Evolutionary conservation across 768 basidiomycete genomes (phyloP).

Genomic region (Pisolithus orientalis): DNA sequence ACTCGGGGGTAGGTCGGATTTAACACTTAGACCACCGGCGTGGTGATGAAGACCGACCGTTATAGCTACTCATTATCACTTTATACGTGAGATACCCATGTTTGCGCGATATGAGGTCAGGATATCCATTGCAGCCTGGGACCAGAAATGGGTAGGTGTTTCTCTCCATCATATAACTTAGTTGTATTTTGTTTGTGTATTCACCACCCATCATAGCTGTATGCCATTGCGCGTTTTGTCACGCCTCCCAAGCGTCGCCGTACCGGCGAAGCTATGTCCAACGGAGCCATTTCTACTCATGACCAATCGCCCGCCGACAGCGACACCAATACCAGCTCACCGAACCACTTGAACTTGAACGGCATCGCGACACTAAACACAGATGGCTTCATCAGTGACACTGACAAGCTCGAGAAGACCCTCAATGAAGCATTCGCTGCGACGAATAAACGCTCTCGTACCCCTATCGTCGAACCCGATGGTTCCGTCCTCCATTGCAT

Average conservation of each 20-base stretch:
- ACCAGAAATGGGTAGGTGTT: slow-evolving; percentile 67
- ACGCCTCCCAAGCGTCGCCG: slow-evolving; percentile 35
- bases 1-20: slow-evolving; percentile 33
- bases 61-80: slow-evolving; percentile 60
- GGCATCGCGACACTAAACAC: slow-evolving; percentile 23
- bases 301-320: slow-evolving; percentile 5
- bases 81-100: slow-evolving; percentile 66
- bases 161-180: background rate
- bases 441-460: background rate
- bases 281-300: background rate
- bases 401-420: slow-evolving; percentile 9
- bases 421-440: background rate
- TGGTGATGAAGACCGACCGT: background rate
- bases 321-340: slow-evolving; percentile 13
- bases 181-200: background rate
- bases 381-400: slow-evolving; percentile 1
- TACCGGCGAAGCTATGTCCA: slow-evolving; percentile 5
- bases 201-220: slow-evolving; percentile 37
- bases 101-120: slow-evolving; percentile 57
- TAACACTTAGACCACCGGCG: background rate
- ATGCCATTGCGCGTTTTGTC: slow-evolving; percentile 57
- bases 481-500: slow-evolving; percentile 58
- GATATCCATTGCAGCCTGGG: slow-evolving; percentile 55
- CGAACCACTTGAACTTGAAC: slow-evolving; percentile 19
- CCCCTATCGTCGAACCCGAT: slow-evolving; percentile 30